Evolutionary conservation across 2,329 filamentous ascomycete genomes (phyloP), one percentile per base, ranked within the genome.

Genomic region (Talaromyces islandicus): DNA sequence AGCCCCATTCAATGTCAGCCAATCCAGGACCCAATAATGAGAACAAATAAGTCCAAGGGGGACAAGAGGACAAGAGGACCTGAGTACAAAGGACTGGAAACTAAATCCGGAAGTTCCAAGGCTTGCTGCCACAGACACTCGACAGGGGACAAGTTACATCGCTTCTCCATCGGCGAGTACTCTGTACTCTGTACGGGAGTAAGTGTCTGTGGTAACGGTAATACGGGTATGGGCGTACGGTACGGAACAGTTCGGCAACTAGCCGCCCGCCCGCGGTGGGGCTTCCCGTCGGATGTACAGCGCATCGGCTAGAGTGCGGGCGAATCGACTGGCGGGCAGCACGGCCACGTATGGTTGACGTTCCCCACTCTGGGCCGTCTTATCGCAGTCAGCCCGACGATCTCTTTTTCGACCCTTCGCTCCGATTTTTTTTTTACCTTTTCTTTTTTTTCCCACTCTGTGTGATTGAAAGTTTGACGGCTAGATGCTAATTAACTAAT

Each of bases 221-320:
- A 27, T 43, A 56, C 35, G 30, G 30, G 32, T 35, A 54, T 29
- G 17, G n/a, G 17, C 19, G 24, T 46, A 46, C 43, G 4, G 43
- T 46, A 46, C 43, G 43, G 17, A 46, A 54, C 30, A 46, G 54
- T 57, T 60, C 59, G 59, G 59, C 55, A 60, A 54, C 54, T 51
- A 54, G 48, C 59, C 59, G 59, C 32, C 53, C 54, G 51, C 58
- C 54, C 46, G 50, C 59, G 59, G 54, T 56, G 59, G 59, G 59
- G 57, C 56, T 55, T 56, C 30, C 59, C 59, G 46, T 54, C 41
- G 55, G 58, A 60, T 60, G 58, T 60, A 60, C 58, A 60, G 53
- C 58, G 58, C 58, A 60, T 60, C 50, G 35, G 24, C 32, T 60
- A 60, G 58, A 17, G 17, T 6, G 38, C 29, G 48, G 35, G 43